These are phyloP conservation scores for Lactarius deliciosus DNA, from an alignment of 768 basidiomycete species.

Conservation along the genomic window DNA sequence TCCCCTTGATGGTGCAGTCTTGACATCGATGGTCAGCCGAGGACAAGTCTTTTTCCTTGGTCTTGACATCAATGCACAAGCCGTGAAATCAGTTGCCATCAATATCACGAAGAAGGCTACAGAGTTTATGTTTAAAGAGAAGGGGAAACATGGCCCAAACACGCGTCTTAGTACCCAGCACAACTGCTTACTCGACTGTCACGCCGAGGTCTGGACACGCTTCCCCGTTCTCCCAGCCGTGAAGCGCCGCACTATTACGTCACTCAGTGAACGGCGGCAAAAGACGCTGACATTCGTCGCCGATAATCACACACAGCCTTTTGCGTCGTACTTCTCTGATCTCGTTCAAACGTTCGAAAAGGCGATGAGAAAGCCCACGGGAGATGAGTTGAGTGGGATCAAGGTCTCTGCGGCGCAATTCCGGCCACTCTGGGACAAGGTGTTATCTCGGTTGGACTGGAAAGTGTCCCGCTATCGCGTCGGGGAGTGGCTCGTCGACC, in stretches of 20 bases:
- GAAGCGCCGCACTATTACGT: conserved; percentile 22
- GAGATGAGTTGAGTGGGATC: conserved; percentile 43
- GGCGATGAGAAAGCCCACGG: conserved; percentile 52
- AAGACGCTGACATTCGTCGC: conserved; percentile 48
- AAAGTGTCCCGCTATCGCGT: conserved; percentile 42
- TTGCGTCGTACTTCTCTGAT: conserved; percentile 44
- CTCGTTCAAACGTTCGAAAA: conserved; percentile 49
- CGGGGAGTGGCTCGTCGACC: conserved; percentile 63
- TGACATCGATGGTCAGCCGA: conserved; percentile 50
- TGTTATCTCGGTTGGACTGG: conserved; percentile 14
- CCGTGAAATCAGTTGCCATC: conserved; percentile 46
- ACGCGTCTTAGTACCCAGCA: conserved; percentile 35
- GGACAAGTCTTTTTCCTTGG: conserved; percentile 44
- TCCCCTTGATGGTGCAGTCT: conserved; percentile 30
- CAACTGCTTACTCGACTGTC: conserved; percentile 36
- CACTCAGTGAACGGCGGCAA: conserved; percentile 32
- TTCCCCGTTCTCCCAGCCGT: conserved; percentile 22
- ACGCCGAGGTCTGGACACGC: conserved; percentile 20
- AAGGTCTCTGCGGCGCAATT: conserved; percentile 38
- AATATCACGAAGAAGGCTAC: conserved; percentile 56
- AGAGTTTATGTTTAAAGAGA: conserved; percentile 55
- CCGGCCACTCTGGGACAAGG: conserved; percentile 30
- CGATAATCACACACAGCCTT: conserved; percentile 38
- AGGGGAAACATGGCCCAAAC: conserved; percentile 32
- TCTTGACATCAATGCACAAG: conserved; percentile 38